These are phyloP conservation scores for Pyrus pyrifolia DNA, from an alignment of 306 rosid species.

Conservation along the genomic window DNA sequence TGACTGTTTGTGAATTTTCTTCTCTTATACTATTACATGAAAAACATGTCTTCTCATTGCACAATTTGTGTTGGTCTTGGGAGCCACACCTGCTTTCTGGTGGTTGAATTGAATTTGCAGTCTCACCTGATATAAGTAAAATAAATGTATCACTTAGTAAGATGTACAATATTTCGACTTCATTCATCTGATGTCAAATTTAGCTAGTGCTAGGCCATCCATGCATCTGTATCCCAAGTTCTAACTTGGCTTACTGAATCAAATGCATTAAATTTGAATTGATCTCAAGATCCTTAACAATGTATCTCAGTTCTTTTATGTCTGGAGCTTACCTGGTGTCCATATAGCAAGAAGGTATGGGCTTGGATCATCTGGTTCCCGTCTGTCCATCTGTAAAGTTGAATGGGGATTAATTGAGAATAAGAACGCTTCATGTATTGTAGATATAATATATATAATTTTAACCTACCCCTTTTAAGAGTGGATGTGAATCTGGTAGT, in stretches of 20 bases:
- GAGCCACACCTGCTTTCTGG: conserved; percentile 62
- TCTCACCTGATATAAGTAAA: conserved; percentile 52
- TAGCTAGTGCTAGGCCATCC: conserved; percentile 4
- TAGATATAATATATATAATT: conserved; percentile 1
- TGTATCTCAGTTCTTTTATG: neutral
- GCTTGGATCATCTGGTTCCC: conserved; percentile 92
- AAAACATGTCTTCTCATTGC: conserved; percentile 58
- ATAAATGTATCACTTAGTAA: conserved; percentile 9
- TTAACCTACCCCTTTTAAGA: conserved; percentile 58
- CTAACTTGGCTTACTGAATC: neutral
- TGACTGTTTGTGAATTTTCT: conserved; percentile 62
- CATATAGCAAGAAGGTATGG: conserved; percentile 97
- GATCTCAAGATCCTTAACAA: neutral
- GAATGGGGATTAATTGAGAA: conserved; percentile 15
- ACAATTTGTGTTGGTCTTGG: conserved; percentile 39
- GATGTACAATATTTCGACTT: conserved; percentile 4
- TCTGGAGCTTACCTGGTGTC: conserved; percentile 70
- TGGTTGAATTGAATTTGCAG: conserved; percentile 56
- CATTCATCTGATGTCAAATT: neutral
- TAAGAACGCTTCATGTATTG: conserved; percentile 5
- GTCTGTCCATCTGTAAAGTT: conserved; percentile 64
- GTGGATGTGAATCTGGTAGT: conserved; percentile 95
- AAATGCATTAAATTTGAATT: neutral
- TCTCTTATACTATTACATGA: conserved; percentile 72
- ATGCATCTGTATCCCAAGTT: neutral